phyloP scores from a whole-genome alignment of 495 filamentous ascomycete genomes.

The Xylaria venustula region DNA sequence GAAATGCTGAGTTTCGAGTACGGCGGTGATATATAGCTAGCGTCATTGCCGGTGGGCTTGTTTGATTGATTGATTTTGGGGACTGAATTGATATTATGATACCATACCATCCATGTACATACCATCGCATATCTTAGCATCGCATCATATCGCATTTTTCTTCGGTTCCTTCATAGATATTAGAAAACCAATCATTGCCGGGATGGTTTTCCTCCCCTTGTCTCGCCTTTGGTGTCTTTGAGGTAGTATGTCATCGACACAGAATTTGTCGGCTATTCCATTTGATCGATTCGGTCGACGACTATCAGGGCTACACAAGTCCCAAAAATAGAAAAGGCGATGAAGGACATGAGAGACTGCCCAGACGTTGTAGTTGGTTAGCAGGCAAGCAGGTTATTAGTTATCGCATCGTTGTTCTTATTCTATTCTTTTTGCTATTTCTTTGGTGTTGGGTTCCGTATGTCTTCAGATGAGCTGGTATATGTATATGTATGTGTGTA shows the following conservation, averaged over 20 bases:
- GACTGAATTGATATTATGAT: not conserved
- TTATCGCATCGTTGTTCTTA: not conserved
- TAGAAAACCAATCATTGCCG: not conserved
- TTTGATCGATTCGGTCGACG: conserved; percentile 17
- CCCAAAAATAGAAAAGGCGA: conserved; percentile 77
- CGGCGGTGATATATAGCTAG: too few species aligned
- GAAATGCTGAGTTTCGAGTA: too few species aligned
- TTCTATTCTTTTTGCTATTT: not conserved
- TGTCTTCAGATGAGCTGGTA: too few species aligned
- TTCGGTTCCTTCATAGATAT: not conserved
- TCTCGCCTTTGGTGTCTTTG: not conserved
- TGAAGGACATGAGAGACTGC: conserved; percentile 61
- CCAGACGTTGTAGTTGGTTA: not conserved
- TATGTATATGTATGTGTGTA: too few species aligned
- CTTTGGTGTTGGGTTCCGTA: too few species aligned
- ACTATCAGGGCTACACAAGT: conserved; percentile 61
- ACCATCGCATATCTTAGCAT: not conserved
- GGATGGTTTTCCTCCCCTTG: not conserved
- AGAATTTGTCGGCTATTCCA: not conserved
- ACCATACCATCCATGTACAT: conserved; percentile 14
- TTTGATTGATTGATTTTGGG: not conserved
- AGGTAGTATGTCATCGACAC: not conserved
- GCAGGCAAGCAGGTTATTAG: not conserved
- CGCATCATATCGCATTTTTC: not conserved
- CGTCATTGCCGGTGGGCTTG: too few species aligned